These are phyloP conservation scores for Diplodia seriata DNA, from an alignment of 2,329 filamentous ascomycete genomes.

Conservation along the genomic window DNA sequence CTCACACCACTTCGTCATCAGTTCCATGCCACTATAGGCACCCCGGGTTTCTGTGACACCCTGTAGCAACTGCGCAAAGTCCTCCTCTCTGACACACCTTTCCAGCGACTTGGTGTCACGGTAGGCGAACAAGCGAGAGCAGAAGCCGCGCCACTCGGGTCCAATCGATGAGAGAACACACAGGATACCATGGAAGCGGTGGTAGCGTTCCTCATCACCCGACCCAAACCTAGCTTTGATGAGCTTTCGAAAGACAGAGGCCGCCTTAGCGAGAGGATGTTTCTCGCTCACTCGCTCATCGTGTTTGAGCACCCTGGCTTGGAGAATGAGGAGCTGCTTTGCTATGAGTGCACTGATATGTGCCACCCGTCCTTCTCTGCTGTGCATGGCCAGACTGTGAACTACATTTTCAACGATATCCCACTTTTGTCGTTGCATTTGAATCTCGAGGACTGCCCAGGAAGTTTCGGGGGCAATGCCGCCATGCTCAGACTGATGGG, in stretches of 20 bases:
- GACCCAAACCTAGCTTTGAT: constrained; percentile 4
- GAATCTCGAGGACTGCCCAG: constrained; percentile 51
- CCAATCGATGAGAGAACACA: constrained; percentile 41
- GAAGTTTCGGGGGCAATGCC: constrained; percentile 39
- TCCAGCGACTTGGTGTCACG: constrained; percentile 32
- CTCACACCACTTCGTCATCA: constrained; percentile 58
- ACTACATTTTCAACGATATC: constrained; percentile 50
- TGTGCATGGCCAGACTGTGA: constrained; percentile 16
- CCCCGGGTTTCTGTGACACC: constrained; percentile 61
- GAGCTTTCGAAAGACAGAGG: constrained; percentile 15
- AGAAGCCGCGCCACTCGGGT: constrained; percentile 35
- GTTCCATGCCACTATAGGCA: constrained; percentile 53
- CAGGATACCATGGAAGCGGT: constrained; percentile 24
- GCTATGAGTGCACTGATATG: constrained; percentile 10
- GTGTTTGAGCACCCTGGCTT: background rate
- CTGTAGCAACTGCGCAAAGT: constrained; percentile 55
- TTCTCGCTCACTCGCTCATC: background rate
- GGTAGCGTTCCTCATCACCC: background rate
- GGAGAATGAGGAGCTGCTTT: constrained; percentile 28
- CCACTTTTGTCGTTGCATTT: constrained; percentile 52
- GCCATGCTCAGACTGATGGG: constrained; percentile 6
- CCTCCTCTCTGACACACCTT: constrained; percentile 49
- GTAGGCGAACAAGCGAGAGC: constrained; percentile 7
- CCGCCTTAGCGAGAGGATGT: constrained; percentile 5
- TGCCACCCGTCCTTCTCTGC: background rate